Base-by-base conservation (phyloP, 371 early-diverging fungal genomes). In the Rhizopus arrhizus region DNA sequence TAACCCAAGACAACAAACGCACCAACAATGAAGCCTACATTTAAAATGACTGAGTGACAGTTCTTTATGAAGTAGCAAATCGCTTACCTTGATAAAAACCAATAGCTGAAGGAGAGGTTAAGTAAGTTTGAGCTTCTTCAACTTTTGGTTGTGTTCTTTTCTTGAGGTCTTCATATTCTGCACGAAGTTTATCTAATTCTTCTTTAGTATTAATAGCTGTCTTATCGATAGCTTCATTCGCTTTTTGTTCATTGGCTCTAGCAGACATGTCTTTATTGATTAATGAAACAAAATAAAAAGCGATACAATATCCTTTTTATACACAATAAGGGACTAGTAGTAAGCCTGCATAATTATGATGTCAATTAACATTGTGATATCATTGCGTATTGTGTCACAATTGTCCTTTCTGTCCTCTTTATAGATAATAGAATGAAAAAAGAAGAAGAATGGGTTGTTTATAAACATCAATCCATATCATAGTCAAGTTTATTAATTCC, bases 401-500 rank as follows among this genome's bases (percentile, higher is more conserved):
- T 38, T 10, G 48, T 28, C 15, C 13, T 43, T 43, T 11, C 11
- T 15, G 5, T n/a, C 43, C 12, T 43, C n/a, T 36, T 6, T 11
- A 22, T 22, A 22, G 22, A 22, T 22, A 22, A 22, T 22, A 22
- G 2, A 36, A 36, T 6, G 36, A 36, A 36, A 36, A 36, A 11
- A 36, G 2, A 6, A 9, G 9, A 36, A 36, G 6, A 36, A 9
- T 43, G 43, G 8, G 15, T n/a, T 43, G 7, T 43, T 11, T 43
- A 13, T 48, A 29, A 28, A 15, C 7, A 48, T 48, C 28, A 48
- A 29, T 48, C 48, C 48, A 48, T 48, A 48, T 48, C 48, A 28
- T 48, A 48, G 29, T 48, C 48, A 48, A 48, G 68, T 43, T 88
- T 85, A 72, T 96, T 95, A 74, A 95, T 94, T 51, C 96, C 97